These are phyloP conservation scores for Boletus sensibilis DNA, from an alignment of 768 basidiomycete species.

Conservation along the genomic window DNA sequence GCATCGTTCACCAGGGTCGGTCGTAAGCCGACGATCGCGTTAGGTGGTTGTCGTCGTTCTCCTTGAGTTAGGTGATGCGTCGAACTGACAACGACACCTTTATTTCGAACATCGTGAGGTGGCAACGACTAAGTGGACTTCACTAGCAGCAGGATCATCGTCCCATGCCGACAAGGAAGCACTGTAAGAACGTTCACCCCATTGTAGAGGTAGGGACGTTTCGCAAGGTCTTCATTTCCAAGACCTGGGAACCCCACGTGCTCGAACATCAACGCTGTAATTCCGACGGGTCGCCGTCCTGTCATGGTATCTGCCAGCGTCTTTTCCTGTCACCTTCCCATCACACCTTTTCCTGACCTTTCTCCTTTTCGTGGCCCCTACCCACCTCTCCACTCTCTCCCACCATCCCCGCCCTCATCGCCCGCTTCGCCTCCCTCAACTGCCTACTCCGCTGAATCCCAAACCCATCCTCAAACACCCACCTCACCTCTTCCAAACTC, in stretches of 20 bases:
- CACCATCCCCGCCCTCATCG: not conserved
- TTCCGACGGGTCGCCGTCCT: not conserved
- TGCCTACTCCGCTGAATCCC: constrained; percentile 57
- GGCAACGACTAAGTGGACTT: too few species aligned
- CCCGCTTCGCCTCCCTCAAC: constrained; percentile 35
- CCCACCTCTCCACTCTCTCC: not conserved
- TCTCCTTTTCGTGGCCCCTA: not conserved
- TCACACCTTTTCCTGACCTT: not conserved
- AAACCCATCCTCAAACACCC: constrained; percentile 63
- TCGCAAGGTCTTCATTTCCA: too few species aligned
- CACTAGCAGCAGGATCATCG: too few species aligned
- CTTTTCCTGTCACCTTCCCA: not conserved
- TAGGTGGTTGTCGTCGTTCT: not conserved
- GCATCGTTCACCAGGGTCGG: not conserved
- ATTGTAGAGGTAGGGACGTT: too few species aligned
- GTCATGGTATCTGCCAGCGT: not conserved
- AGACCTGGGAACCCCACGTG: not conserved
- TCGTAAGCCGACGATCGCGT: not conserved
- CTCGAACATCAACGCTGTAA: not conserved
- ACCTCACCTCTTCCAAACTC: constrained; percentile 63
- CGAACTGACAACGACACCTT: not conserved
- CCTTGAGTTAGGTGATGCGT: not conserved
- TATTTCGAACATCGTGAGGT: not conserved
- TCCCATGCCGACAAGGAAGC: too few species aligned
- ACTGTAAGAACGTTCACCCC: too few species aligned